Conservation (phyloP, 495 filamentous ascomycete species). For the Barbatosphaeria neglecta region DNA sequence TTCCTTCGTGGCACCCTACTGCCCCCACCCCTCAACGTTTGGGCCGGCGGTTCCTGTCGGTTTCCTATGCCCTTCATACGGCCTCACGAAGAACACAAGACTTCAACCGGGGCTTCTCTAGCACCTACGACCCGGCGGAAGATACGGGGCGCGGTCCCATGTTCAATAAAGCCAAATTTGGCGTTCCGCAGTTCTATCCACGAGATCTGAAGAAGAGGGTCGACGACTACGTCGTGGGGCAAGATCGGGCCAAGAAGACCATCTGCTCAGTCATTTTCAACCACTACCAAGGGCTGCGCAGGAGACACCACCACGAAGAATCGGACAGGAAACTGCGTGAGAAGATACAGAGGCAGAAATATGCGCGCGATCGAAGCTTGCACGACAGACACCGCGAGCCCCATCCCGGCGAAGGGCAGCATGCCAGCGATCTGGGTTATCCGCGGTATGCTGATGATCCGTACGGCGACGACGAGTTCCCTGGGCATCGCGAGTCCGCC, state of each 20-base stretch:
- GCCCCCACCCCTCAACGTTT: conserved; percentile 2
- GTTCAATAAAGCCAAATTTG: conserved; percentile 37
- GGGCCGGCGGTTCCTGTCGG: conserved; percentile 19
- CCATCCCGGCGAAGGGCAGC: conserved; percentile 40
- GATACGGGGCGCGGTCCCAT: conserved; percentile 37
- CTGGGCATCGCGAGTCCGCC: conserved; percentile 56
- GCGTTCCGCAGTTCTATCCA: conserved; percentile 67
- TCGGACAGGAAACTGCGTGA: conserved; percentile 53
- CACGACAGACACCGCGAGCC: conserved; percentile 17
- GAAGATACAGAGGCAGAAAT: conserved; percentile 31
- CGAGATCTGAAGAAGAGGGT: conserved; percentile 77
- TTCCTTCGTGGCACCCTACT: background rate
- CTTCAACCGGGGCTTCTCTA: conserved; percentile 47
- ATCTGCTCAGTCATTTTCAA: conserved; percentile 92
- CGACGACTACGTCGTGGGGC: conserved; percentile 92
- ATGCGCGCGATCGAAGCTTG: conserved; percentile 33
- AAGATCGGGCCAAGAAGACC: conserved; percentile 91
- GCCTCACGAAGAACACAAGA: conserved; percentile 21
- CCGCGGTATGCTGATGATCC: conserved; percentile 16
- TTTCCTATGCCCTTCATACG: conserved; percentile 11
- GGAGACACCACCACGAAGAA: conserved; percentile 68
- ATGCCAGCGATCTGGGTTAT: conserved; percentile 11
- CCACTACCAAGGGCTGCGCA: conserved; percentile 82
- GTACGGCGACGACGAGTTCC: conserved; percentile 58
- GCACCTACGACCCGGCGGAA: conserved; percentile 61